phyloP scores from a whole-genome alignment of 805 yeast genomes.

The Dipodascopsis uninucleata region DNA sequence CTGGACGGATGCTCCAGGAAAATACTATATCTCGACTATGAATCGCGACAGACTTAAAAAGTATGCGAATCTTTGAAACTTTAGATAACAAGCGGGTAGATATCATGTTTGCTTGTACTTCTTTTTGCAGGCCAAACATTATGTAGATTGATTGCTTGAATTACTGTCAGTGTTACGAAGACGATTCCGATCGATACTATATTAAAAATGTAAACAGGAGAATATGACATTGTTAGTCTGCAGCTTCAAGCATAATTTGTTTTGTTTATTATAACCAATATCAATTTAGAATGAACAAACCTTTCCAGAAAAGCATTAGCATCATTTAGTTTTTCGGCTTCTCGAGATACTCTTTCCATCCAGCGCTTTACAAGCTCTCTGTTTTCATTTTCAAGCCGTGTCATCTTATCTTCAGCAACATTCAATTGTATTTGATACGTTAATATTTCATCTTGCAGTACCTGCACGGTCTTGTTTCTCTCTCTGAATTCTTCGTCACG shows the following conservation, averaged over 20 bases:
- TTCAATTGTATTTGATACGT: constrained; percentile 57
- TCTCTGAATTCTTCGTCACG: constrained; percentile 34
- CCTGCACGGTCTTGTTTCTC: constrained; percentile 55
- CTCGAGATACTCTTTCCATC: constrained; percentile 54
- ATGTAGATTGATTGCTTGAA: neutral
- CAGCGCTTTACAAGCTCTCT: constrained; percentile 52
- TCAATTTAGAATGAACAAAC: constrained; percentile 9
- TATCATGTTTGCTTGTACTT: neutral
- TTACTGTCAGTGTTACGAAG: constrained; percentile 10
- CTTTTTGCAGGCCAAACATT: no score
- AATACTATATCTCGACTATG: constrained; percentile 73
- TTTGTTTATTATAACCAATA: neutral
- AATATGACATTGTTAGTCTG: no score
- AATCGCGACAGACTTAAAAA: constrained; percentile 34
- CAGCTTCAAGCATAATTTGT: no score
- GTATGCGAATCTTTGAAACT: constrained; percentile 16
- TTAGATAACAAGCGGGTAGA: neutral
- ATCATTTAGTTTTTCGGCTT: constrained; percentile 58
- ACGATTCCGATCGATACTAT: constrained; percentile 14
- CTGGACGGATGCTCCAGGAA: constrained; percentile 80
- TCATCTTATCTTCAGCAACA: constrained; percentile 41
- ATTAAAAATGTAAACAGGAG: no score
- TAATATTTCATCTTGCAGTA: constrained; percentile 64
- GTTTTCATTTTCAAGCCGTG: constrained; percentile 47
- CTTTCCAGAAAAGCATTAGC: constrained; percentile 39